A percentile compares a stretch with the other conserved stretches of the same genome.
phyloP scores from a whole-genome alignment of 331 rosid genomes.

The Dryas integrifolia region DNA sequence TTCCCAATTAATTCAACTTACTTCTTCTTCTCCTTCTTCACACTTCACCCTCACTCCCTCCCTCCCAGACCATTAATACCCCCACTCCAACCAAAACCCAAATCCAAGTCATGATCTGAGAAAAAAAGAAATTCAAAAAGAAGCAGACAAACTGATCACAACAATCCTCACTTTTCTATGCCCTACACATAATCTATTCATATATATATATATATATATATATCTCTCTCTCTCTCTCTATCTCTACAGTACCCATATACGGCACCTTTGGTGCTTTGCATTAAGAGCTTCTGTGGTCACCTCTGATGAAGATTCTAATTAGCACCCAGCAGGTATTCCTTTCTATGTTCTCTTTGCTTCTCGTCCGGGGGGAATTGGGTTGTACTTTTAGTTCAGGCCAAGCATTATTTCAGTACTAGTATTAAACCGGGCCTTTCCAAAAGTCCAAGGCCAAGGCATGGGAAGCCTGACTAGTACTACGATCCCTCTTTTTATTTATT shows the following conservation, averaged over 20 bases:
- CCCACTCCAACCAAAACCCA: too few relatives aligned
- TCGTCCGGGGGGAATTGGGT: conserved; percentile 52
- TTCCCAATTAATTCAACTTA: conserved; percentile 31
- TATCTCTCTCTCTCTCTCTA: conserved; percentile 18
- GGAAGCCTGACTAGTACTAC: conserved; percentile 41
- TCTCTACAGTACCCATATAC: not conserved
- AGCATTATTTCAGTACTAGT: conserved; percentile 42
- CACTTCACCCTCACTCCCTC: too few relatives aligned
- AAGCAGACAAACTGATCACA: conserved; percentile 54
- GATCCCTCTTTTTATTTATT: conserved; percentile 36
- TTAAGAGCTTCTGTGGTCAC: conserved; percentile 53
- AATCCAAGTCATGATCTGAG: too few relatives aligned
- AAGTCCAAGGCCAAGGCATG: conserved; percentile 48
- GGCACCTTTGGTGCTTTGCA: conserved; percentile 19
- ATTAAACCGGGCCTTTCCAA: conserved; percentile 23
- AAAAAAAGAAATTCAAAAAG: conserved; percentile 6
- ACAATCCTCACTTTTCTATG: conserved; percentile 27
- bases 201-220: too few relatives aligned
- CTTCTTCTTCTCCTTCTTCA: conserved; percentile 28
- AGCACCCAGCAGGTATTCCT: conserved; percentile 68
- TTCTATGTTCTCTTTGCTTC: conserved; percentile 68
- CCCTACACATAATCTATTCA: not conserved
- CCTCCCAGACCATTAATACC: conserved; percentile 4
- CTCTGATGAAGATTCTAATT: conserved; percentile 69
- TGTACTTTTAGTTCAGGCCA: conserved; percentile 33